phyloP scores from a whole-genome alignment of 805 yeast genomes.

The Teunomyces tritomae region DNA sequence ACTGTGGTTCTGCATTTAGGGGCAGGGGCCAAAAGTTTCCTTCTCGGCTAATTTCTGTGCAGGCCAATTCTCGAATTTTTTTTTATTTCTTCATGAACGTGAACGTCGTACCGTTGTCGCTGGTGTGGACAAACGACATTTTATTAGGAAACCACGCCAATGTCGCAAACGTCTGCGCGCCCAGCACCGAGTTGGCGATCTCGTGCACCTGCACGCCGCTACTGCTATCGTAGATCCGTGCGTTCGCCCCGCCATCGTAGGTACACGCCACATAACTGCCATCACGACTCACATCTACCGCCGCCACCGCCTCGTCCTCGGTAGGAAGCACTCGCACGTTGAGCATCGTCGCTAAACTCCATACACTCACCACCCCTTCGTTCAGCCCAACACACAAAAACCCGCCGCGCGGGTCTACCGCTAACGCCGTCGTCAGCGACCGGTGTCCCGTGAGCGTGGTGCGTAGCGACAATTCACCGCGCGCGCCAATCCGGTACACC shows the following conservation, averaged over 20 bases:
- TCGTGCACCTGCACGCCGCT: constrained; percentile 28
- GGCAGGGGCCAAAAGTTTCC: too few species aligned
- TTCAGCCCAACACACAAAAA: constrained; percentile 53
- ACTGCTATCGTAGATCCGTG: constrained; percentile 37
- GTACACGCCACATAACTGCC: constrained; percentile 46
- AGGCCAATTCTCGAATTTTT: too few species aligned
- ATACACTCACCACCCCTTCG: constrained; percentile 54
- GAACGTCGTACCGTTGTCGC: constrained; percentile 30
- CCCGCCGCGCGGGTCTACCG: constrained; percentile 52
- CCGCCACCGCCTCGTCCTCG: constrained; percentile 42
- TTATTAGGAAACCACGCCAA: constrained; percentile 36
- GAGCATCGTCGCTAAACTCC: constrained; percentile 43
- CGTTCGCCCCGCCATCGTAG: constrained; percentile 40
- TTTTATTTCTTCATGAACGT: constrained; percentile 16
- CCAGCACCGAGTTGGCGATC: constrained; percentile 26
- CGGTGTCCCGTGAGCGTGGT: constrained; percentile 42
- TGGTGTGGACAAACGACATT: constrained; percentile 27
- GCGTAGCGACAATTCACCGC: constrained; percentile 1
- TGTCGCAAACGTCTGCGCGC: constrained; percentile 25
- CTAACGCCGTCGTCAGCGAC: constrained; percentile 46
- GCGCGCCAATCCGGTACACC: constrained; percentile 16
- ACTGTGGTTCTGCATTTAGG: too few species aligned
- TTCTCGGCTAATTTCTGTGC: too few species aligned
- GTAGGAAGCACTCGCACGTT: constrained; percentile 33
- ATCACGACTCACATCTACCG: constrained; percentile 42